Percentiles rank a stretch among this genome's conserved stretches.
These are phyloP conservation scores for Wickerhamiella infanticola DNA, from an alignment of 1,139 yeast species.

Conservation along the genomic window DNA sequence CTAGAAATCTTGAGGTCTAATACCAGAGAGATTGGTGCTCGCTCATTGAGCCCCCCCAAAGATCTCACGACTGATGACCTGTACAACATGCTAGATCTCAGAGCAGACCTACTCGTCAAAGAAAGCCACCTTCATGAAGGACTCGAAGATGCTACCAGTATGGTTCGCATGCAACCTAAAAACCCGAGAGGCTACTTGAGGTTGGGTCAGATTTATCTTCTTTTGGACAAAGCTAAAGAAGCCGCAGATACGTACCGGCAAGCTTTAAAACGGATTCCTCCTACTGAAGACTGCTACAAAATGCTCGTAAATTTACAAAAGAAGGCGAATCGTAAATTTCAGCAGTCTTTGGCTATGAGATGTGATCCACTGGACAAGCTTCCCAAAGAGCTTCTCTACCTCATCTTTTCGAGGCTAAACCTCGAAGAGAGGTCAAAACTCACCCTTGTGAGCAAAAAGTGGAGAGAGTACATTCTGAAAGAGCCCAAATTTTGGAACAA, in stretches of 20 bases:
- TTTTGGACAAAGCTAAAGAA: constrained; percentile 3
- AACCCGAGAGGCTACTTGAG: constrained; percentile 13
- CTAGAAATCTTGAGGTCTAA: constrained; percentile 10
- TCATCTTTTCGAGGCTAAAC: constrained; percentile 6
- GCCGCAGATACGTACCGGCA: constrained; percentile 9
- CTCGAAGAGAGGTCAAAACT: constrained; percentile 6
- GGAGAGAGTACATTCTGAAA: constrained; percentile 6
- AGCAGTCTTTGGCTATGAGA: background rate
- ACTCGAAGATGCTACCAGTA: constrained; percentile 7
- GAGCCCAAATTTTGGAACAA: constrained; percentile 10
- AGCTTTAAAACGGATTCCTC: constrained; percentile 6
- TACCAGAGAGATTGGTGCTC: background rate
- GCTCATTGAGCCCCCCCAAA: background rate
- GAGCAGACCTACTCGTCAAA: constrained; percentile 11
- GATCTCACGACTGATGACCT: constrained; percentile 3
- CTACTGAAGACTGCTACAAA: background rate
- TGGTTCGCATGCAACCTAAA: constrained; percentile 5
- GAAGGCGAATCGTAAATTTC: background rate
- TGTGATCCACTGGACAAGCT: constrained; percentile 7
- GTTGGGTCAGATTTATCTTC: constrained; percentile 10
- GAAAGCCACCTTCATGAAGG: constrained; percentile 9
- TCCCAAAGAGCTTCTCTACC: constrained; percentile 10
- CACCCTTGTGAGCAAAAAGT: constrained; percentile 5
- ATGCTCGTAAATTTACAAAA: background rate
- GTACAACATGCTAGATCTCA: constrained; percentile 7